phyloP scores from a whole-genome alignment of 768 basidiomycete genomes.

The Piloderma croceum region DNA sequence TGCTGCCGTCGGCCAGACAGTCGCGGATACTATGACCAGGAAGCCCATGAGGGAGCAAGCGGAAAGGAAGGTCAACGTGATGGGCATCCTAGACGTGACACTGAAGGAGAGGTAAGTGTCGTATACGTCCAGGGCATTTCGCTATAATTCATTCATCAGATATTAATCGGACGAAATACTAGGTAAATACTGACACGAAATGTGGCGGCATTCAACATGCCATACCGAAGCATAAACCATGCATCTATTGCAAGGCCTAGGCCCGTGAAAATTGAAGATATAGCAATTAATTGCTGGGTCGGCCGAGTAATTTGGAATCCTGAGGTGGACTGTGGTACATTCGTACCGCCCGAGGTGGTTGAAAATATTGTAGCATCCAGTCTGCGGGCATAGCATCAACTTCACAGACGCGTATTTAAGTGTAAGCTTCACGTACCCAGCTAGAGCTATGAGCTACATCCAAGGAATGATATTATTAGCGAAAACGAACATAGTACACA shows the following conservation, averaged over 20 bases:
- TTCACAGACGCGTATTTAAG: background rate
- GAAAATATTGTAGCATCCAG: constrained; percentile 58
- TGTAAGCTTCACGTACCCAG: constrained; percentile 38
- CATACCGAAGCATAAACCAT: constrained; percentile 64
- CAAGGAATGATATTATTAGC: background rate
- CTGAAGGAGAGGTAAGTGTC: constrained; percentile 63
- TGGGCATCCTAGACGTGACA: constrained; percentile 58
- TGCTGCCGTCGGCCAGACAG: constrained; percentile 59
- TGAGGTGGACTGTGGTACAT: no score
- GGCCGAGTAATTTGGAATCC: constrained; percentile 44
- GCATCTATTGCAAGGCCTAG: constrained; percentile 58
- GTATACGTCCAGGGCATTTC: constrained; percentile 50
- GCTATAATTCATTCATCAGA: constrained; percentile 23
- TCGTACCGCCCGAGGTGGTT: constrained; percentile 47
- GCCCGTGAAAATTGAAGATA: constrained; percentile 55
- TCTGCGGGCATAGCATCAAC: constrained; percentile 15
- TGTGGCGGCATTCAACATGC: constrained; percentile 42
- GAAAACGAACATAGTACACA: background rate
- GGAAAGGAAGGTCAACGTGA: constrained; percentile 53
- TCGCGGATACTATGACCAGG: constrained; percentile 55
- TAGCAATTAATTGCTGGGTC: constrained; percentile 47
- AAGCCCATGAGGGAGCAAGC: constrained; percentile 55
- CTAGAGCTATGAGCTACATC: constrained; percentile 50
- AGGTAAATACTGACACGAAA: constrained; percentile 44
- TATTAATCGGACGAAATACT: background rate